Evolutionary conservation across 768 basidiomycete genomes (phyloP).

Genomic region (Lentinula raphanica): DNA sequence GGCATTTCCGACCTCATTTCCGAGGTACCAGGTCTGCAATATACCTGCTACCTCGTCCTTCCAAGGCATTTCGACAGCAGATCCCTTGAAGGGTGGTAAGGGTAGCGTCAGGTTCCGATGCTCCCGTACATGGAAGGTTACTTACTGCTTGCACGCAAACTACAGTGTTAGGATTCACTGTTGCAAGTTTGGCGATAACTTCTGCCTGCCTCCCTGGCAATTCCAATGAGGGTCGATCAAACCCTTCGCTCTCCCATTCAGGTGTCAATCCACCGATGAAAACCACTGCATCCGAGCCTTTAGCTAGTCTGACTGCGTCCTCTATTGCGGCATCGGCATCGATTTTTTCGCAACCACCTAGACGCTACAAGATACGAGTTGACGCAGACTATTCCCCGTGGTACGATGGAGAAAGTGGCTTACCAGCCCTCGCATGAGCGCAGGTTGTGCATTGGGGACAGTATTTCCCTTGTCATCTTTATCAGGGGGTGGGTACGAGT

Average conservation of each 20-base stretch:
- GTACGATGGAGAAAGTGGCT: not conserved
- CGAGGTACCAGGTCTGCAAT: slow-evolving; percentile 61
- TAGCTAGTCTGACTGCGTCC: slow-evolving; percentile 51
- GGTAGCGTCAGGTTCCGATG: too few species aligned
- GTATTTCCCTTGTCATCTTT: slow-evolving; percentile 35
- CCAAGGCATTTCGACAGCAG: slow-evolving; percentile 76
- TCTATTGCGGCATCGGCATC: slow-evolving; percentile 51
- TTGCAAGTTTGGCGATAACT: slow-evolving; percentile 44
- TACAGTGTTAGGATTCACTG: slow-evolving; percentile 52
- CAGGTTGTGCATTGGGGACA: slow-evolving; percentile 46
- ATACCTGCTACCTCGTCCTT: slow-evolving; percentile 46
- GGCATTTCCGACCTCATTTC: slow-evolving; percentile 62
- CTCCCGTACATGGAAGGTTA: not conserved
- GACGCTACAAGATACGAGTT: slow-evolving; percentile 37
- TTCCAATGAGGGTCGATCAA: slow-evolving; percentile 57
- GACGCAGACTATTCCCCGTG: not conserved
- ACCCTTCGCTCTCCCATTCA: slow-evolving; percentile 76
- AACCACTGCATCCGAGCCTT: slow-evolving; percentile 49
- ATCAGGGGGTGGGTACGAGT: slow-evolving; percentile 42
- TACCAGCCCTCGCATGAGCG: slow-evolving; percentile 66
- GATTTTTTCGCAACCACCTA: slow-evolving; percentile 63
- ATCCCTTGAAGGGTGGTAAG: slow-evolving; percentile 52
- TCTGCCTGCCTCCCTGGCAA: slow-evolving; percentile 60
- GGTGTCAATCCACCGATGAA: slow-evolving; percentile 57
- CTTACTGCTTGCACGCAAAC: slow-evolving; percentile 60